phyloP scores from a whole-genome alignment of 371 early-diverging fungal genomes.

The Catenaria anguillulae region DNA sequence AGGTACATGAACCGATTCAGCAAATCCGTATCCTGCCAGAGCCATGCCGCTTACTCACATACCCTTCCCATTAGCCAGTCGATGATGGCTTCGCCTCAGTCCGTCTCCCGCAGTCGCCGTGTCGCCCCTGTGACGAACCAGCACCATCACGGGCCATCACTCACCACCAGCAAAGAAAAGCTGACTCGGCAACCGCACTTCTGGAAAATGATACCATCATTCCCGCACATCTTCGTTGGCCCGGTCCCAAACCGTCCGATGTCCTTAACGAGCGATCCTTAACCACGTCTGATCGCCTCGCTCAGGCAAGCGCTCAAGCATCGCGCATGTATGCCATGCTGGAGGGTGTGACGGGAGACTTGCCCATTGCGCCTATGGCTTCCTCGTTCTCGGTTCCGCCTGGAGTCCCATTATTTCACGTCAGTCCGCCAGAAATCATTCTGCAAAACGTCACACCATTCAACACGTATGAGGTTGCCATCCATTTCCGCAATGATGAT shows the following conservation, averaged over 20 bases:
- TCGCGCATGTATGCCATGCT: background rate
- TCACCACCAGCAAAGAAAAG: background rate
- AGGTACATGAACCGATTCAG: too few relatives aligned
- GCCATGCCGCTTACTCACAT: too few relatives aligned
- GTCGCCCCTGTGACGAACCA: too few relatives aligned
- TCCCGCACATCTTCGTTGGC: background rate
- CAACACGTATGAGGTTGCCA: slow-evolving; percentile 26
- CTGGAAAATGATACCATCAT: background rate
- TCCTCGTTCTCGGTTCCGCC: too few relatives aligned
- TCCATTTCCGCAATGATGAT: slow-evolving; percentile 35
- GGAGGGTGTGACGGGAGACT: background rate
- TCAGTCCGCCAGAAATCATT: slow-evolving; percentile 25
- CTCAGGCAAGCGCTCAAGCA: background rate
- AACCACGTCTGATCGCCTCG: background rate
- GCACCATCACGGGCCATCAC: too few relatives aligned
- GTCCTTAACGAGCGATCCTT: background rate
- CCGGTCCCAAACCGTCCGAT: background rate
- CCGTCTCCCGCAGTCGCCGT: too few relatives aligned
- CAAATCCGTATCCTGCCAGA: too few relatives aligned
- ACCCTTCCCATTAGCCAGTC: too few relatives aligned
- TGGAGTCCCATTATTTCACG: slow-evolving; percentile 33
- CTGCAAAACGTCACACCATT: slow-evolving; percentile 28
- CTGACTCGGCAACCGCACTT: background rate
- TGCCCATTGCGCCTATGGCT: background rate
- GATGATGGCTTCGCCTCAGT: too few relatives aligned